Conservation (phyloP, 106 monocot genomes). For the Allium sativum region DNA sequence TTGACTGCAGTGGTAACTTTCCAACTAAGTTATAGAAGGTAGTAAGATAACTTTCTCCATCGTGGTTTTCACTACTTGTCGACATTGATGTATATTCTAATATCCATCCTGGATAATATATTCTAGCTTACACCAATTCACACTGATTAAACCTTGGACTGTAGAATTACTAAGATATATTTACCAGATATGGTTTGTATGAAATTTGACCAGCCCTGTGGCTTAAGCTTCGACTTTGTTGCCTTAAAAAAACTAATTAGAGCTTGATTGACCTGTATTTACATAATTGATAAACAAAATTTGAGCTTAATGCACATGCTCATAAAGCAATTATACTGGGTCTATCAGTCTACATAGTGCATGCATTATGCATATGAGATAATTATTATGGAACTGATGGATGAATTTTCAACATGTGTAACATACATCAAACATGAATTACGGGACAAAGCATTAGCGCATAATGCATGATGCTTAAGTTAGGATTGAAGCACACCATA, state of each 20-base stretch:
- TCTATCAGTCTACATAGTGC: too few relatives aligned
- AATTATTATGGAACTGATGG: too few relatives aligned
- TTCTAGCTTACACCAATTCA: background rate
- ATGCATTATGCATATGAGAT: too few relatives aligned
- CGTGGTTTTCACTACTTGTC: constrained; percentile 14
- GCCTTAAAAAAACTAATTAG: constrained; percentile 69
- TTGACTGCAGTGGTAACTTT: constrained; percentile 36
- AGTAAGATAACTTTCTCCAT: constrained; percentile 19
- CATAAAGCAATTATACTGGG: too few relatives aligned
- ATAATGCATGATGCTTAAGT: too few relatives aligned
- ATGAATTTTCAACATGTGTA: too few relatives aligned
- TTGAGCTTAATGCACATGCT: too few relatives aligned
- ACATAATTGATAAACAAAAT: background rate
- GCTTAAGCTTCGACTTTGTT: constrained; percentile 36
- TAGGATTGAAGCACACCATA: too few relatives aligned
- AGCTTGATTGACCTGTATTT: constrained; percentile 62
- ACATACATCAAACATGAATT: too few relatives aligned
- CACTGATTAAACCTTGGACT: background rate
- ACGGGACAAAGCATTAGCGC: too few relatives aligned
- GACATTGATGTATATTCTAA: constrained; percentile 10
- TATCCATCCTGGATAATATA: constrained; percentile 23
- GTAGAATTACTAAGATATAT: background rate
- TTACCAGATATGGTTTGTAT: constrained; percentile 39
- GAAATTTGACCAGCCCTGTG: constrained; percentile 45
- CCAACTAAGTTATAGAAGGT: constrained; percentile 32